Base-by-base conservation (phyloP, 2,329 filamentous ascomycete species). In the Ascochyta viciae-villosae region DNA sequence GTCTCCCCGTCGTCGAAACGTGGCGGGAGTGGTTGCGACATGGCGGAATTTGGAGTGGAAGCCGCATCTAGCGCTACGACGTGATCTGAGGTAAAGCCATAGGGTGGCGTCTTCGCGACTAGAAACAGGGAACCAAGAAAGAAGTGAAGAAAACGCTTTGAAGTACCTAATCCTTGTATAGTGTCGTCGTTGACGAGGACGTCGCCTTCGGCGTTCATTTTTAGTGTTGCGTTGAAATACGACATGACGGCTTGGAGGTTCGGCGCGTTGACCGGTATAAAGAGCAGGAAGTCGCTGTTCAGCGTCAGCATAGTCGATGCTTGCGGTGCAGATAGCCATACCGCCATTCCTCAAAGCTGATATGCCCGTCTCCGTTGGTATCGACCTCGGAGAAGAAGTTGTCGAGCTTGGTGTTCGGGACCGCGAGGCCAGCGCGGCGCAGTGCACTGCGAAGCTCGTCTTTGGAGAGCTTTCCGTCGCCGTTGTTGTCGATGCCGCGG, bases 301-400 rank as follows among this genome's bases (percentile, higher is more conserved):
- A 39, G 44, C 57, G 71, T 68, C 40, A 66, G 58, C 51, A 48
- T 19, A 37, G 6, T 19, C 34, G 13, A 29, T 24, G 13, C 2
- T 26, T 0, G 44, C 15, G 37, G 15, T 39, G 27, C 63, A n/a
- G 22, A 15, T 15, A 15, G 10, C n/a, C 89, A 78, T 87, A 97
- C 94, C 94, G 89, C 95, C 95, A 98, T 83, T 99, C 95, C 64
- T 92, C 88, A 77, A 96, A 98, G 60, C 84, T 92, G 66, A 98
- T 96, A 61, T 82, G 81, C 2, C 92, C 92, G 74, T 99, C 93
- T 65, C 89, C 85, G 78, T 99, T 94, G 72, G 86, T 84, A 75
- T 99, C 95, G 67, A 99, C 89, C 73, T 96, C 89, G 62, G 85
- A 80, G 73, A 99, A 97, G 80, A 99, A 98, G 60, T 87, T 85